phyloP scores from a whole-genome alignment of 169 alveolate genomes.

The Toxoplasma gondii region DNA sequence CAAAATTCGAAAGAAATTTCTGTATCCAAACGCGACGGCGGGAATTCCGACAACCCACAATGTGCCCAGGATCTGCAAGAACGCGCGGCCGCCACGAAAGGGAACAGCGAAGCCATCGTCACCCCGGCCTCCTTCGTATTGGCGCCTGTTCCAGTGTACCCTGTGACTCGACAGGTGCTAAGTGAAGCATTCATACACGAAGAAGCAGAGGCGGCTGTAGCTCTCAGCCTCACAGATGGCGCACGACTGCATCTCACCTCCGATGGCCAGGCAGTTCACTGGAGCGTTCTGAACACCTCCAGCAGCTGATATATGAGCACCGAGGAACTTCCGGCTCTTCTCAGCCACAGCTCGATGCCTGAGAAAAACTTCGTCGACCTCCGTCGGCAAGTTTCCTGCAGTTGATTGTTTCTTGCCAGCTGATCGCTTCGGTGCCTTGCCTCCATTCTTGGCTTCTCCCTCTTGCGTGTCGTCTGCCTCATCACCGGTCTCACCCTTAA shows the following conservation, averaged over 20 bases:
- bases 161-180: too few relatives aligned
- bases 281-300: constrained; percentile 90
- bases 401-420: not conserved
- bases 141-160: too few relatives aligned
- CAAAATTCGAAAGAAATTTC: not conserved
- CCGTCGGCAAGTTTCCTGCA: not conserved
- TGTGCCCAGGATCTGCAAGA: not conserved
- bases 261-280: constrained; percentile 80
- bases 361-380: not conserved
- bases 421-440: not conserved
- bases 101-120: not conserved
- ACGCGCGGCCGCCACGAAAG: not conserved
- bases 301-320: constrained; percentile 91
- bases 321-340: constrained; percentile 79
- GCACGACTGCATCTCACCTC: constrained; percentile 68
- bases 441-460: not conserved
- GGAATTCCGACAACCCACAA: not conserved
- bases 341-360: constrained; percentile 50
- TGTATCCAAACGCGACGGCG: too few relatives aligned
- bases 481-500: not conserved
- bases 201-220: too few relatives aligned
- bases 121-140: not conserved
- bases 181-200: too few relatives aligned
- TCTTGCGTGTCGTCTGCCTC: not conserved
- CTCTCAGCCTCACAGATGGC: too few relatives aligned